Conservation (phyloP, 495 filamentous ascomycete species). For the Talaromyces borbonicus region DNA sequence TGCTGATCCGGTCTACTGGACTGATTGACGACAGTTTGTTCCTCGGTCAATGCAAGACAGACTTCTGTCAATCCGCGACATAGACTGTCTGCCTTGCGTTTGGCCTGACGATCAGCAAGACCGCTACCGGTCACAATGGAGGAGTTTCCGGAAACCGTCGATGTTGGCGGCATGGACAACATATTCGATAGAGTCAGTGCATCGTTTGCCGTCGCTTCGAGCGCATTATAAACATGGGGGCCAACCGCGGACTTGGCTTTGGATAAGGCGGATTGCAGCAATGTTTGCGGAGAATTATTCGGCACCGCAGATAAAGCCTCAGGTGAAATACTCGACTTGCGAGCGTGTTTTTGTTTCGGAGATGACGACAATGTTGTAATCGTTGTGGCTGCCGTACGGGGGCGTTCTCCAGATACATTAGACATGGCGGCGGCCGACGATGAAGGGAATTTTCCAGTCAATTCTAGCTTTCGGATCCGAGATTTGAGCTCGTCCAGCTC, state of each 20-base stretch:
- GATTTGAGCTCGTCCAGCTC: slow-evolving; percentile 95
- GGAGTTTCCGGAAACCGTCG: slow-evolving; percentile 54
- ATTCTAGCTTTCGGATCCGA: slow-evolving; percentile 81
- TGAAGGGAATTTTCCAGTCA: slow-evolving; percentile 76
- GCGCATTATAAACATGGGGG: slow-evolving; percentile 63
- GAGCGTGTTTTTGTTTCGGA: slow-evolving; percentile 48
- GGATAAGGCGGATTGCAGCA: slow-evolving; percentile 67
- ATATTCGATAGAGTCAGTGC: slow-evolving; percentile 65
- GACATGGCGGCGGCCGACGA: slow-evolving; percentile 73
- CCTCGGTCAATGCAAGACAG: slow-evolving; percentile 69
- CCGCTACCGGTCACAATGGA: slow-evolving; percentile 39
- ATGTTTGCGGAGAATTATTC: slow-evolving; percentile 51
- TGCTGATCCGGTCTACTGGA: slow-evolving; percentile 13
- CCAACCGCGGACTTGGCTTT: slow-evolving; percentile 62
- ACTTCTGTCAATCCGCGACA: slow-evolving; percentile 90
- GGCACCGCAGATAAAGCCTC: slow-evolving; percentile 10
- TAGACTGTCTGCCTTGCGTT: slow-evolving; percentile 84
- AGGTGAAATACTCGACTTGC: slow-evolving; percentile 33
- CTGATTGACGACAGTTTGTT: slow-evolving; percentile 18
- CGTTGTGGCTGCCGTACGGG: slow-evolving; percentile 87
- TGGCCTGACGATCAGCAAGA: slow-evolving; percentile 69
- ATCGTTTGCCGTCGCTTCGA: slow-evolving; percentile 75
- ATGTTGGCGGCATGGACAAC: slow-evolving; percentile 58
- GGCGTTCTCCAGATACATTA: slow-evolving; percentile 65
- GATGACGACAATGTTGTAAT: slow-evolving; percentile 85